Evolutionary conservation across 1,139 yeast species (phyloP).

Genomic region (Candida anutae): DNA sequence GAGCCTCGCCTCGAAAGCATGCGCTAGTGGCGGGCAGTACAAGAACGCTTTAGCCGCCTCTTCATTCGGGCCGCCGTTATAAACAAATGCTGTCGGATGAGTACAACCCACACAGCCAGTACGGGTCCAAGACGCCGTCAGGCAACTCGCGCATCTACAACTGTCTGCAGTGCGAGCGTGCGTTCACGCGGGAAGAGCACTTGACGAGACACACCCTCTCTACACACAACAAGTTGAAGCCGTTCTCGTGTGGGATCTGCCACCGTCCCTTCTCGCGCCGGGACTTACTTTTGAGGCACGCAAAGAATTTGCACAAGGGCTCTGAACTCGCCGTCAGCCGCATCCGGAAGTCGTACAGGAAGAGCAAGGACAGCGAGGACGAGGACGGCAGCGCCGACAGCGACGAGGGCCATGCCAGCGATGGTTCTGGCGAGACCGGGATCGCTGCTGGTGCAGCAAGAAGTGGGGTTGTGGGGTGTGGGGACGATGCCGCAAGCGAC

Average conservation of each 20-base stretch:
- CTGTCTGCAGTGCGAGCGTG: constrained; percentile 37
- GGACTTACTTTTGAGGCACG: constrained; percentile 23
- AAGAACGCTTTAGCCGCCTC: too few relatives aligned
- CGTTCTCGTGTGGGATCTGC: constrained; percentile 29
- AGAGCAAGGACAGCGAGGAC: constrained; percentile 9
- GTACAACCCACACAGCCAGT: constrained; percentile 12
- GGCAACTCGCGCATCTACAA: constrained; percentile 39
- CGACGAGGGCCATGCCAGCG: constrained; percentile 3
- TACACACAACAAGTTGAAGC: constrained; percentile 41
- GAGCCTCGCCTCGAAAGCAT: too few relatives aligned
- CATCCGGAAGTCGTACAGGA: constrained; percentile 34
- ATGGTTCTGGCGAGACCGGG: too few relatives aligned
- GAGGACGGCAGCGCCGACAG: background rate
- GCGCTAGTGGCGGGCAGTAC: too few relatives aligned
- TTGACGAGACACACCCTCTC: constrained; percentile 37
- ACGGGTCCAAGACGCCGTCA: constrained; percentile 38
- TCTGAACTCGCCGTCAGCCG: constrained; percentile 36
- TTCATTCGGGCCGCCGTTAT: too few relatives aligned
- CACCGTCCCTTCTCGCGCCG: constrained; percentile 22
- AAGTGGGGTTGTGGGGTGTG: too few relatives aligned
- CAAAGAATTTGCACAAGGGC: constrained; percentile 25
- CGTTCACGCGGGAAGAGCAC: constrained; percentile 44
- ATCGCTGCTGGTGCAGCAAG: too few relatives aligned
- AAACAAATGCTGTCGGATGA: too few relatives aligned
- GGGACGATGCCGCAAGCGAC: too few relatives aligned